Base-by-base conservation (phyloP, 1,139 yeast species). In the Candida pseudocylindracea region DNA sequence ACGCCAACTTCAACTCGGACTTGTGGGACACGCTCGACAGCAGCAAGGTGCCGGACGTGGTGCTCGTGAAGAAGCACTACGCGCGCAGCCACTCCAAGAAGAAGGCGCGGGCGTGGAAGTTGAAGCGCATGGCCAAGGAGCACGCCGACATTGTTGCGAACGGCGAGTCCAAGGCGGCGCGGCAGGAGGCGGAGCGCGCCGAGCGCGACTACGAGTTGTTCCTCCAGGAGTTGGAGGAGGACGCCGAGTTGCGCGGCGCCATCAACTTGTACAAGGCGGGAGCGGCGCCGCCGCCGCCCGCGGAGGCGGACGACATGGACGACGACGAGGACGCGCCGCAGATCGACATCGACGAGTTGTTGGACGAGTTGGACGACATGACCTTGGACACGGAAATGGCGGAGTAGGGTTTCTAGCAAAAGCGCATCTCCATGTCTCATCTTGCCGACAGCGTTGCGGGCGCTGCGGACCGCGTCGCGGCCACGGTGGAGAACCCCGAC, bases 201-300 rank as follows among this genome's bases (percentile, higher is more conserved):
- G 96, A 88, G 55, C 75, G 72, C 53, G 99, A 88, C 54, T 88
- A 85, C 56, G 99, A 88, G 55, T 52, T 75, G 45, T 88, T 88
- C 76, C 69, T 91, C 58, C 95, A 81, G 59, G 95, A 88, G 53
- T 71, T 91, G 52, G 98, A 88, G 60, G 96, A 88, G 55, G 99
- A 88, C 55, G 72, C 74, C 36, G 99, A 88, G 51, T 67, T 91
- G 52, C 79, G 98, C 61, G 85, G 76, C 43, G 72, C 83, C 33
- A 71, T 88, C 53, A 85, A 88, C 50, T 51, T 88, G 46, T 88
- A 88, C 60, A 88, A 81, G 60, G 69, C 72, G 34, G 55, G 49
- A 34, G 50, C 49, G 13, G 41, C 33, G 33, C 33, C 37, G 10
- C 33, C 28, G 4, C 33, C 34, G 2, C 60, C 51, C 12, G 55